Evolutionary conservation across 148 eudicot species (phyloP).

Genomic region (Dianthus caryophyllus): DNA sequence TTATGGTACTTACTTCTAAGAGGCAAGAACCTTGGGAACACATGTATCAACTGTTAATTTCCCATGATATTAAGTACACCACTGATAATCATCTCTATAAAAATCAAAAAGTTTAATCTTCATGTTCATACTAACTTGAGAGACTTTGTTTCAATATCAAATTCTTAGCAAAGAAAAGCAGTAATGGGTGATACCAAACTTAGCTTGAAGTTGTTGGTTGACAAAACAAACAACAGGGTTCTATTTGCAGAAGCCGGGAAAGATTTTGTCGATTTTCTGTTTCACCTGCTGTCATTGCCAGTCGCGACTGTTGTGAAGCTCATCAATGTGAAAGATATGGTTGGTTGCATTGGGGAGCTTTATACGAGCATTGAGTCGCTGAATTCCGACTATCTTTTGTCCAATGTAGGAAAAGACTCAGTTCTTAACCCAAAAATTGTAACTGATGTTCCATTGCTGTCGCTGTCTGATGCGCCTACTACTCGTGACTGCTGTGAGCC

Average conservation of each 20-base stretch:
- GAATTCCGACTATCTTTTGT: slow-evolving; percentile 4
- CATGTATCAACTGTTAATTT: no score
- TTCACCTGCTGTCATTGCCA: slow-evolving; percentile 17
- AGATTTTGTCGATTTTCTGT: slow-evolving; percentile 28
- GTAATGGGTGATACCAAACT: slow-evolving; percentile 6
- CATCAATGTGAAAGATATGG: neutral
- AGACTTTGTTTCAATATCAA: no score
- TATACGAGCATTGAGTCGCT: slow-evolving; percentile 19
- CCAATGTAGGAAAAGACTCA: neutral
- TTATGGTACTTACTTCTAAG: no score
- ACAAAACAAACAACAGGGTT: slow-evolving; percentile 20
- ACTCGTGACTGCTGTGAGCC: neutral
- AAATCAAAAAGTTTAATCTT: no score
- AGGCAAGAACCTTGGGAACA: no score
- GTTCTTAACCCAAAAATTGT: neutral
- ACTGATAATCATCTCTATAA: no score
- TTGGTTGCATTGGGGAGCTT: slow-evolving; percentile 20
- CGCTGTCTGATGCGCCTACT: neutral
- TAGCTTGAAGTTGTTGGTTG: slow-evolving; percentile 25
- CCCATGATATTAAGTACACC: no score
- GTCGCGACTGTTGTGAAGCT: slow-evolving; percentile 10
- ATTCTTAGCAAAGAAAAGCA: no score
- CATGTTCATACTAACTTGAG: no score
- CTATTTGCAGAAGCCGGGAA: slow-evolving; percentile 28
- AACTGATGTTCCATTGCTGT: slow-evolving; percentile 13